A percentile compares a stretch with the other conserved stretches of the same genome.
Conservation (phyloP, 2,329 filamentous ascomycete genomes). For the Periconia digitata region DNA sequence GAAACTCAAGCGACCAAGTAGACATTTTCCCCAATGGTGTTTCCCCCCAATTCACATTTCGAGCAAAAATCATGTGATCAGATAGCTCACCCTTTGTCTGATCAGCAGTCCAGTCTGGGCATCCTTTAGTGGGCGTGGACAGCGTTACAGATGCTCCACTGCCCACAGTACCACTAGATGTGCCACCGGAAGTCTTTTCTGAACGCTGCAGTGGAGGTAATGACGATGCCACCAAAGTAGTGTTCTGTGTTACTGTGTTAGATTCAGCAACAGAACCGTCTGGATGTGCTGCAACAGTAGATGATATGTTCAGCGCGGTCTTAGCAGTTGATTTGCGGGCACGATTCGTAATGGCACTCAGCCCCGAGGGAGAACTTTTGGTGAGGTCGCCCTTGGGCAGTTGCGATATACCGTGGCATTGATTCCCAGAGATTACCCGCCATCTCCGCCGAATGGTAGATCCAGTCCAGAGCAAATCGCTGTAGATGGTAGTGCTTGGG, state of each 20-base stretch:
- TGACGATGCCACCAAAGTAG: slow-evolving; percentile 18
- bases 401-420: slow-evolving; percentile 7
- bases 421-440: slow-evolving; percentile 29
- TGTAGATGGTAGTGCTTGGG: slow-evolving; percentile 44
- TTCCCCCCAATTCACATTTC: slow-evolving; percentile 51
- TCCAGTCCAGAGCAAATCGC: slow-evolving; percentile 32
- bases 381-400: slow-evolving; percentile 9
- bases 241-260: slow-evolving; percentile 1
- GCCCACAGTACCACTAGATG: slow-evolving; percentile 18
- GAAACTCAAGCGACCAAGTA: slow-evolving; percentile 52
- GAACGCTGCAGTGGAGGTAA: slow-evolving; percentile 9
- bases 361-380: not conserved
- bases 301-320: not conserved
- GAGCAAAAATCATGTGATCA: slow-evolving; percentile 39
- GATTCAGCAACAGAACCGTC: not conserved
- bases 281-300: not conserved
- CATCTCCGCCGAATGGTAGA: slow-evolving; percentile 32
- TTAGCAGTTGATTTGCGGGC: not conserved
- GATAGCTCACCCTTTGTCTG: slow-evolving; percentile 27
- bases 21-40: slow-evolving; percentile 53
- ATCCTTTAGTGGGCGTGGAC: slow-evolving; percentile 20
- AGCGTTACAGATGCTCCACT: slow-evolving; percentile 25
- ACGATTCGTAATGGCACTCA: not conserved
- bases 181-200: slow-evolving; percentile 10
- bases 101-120: slow-evolving; percentile 31